Evolutionary conservation across 345 rosid species (phyloP).

Genomic region (Gossypium anomalum): DNA sequence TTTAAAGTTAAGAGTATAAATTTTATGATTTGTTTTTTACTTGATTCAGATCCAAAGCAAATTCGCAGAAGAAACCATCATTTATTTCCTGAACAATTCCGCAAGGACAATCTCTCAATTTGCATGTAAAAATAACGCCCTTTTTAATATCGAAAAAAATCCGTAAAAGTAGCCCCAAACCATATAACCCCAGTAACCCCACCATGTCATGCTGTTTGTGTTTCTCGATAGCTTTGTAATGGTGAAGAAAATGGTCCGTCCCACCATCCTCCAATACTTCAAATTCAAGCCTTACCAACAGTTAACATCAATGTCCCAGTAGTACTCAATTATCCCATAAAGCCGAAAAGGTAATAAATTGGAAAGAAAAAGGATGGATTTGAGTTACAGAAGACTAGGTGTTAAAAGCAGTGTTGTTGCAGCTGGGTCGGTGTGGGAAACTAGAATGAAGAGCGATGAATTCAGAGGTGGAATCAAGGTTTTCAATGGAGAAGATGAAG

Average conservation of each 20-base stretch:
- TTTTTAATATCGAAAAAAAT: neutral
- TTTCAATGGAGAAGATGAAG: constrained; percentile 36
- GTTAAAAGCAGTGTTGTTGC: constrained; percentile 36
- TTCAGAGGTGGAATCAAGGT: constrained; percentile 57
- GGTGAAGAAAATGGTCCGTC: constrained; percentile 17
- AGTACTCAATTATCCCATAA: constrained; percentile 15
- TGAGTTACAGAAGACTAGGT: constrained; percentile 27
- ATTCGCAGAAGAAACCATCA: neutral
- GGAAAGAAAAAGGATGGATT: constrained; percentile 29
- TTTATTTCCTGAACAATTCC: neutral
- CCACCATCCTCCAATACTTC: constrained; percentile 42
- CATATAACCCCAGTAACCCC: constrained; percentile 21
- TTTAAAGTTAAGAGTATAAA: too few relatives aligned
- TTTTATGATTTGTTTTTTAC: too few relatives aligned
- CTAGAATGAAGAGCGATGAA: constrained; percentile 65
- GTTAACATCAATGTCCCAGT: constrained; percentile 26
- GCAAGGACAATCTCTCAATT: neutral
- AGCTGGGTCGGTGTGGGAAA: constrained; percentile 81
- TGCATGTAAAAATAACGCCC: neutral
- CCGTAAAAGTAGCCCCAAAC: constrained; percentile 16
- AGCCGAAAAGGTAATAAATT: constrained; percentile 10
- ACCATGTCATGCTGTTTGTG: neutral
- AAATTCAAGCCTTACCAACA: constrained; percentile 40
- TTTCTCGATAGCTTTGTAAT: constrained; percentile 6
- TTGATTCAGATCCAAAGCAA: neutral